Percentiles rank a stretch among this genome's conserved stretches.
phyloP scores from a whole-genome alignment of 2,329 filamentous ascomycete species.

The Colletotrichum scovillei region DNA sequence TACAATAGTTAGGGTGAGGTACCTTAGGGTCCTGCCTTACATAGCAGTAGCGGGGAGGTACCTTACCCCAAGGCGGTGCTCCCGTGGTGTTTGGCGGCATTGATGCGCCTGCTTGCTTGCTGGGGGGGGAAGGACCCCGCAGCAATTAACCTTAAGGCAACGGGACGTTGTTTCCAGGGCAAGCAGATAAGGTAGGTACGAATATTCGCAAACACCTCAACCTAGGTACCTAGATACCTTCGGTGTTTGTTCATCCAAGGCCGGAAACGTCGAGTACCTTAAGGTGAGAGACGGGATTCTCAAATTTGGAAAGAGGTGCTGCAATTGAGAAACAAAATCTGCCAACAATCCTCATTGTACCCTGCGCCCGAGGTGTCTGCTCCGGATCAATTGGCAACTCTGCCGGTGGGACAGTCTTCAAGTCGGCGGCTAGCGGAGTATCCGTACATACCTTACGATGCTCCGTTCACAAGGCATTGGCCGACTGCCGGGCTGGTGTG shows the following conservation, averaged over 20 bases:
- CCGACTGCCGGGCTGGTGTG: no score
- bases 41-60: no score
- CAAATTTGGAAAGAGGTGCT: neutral
- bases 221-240: no score
- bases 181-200: neutral
- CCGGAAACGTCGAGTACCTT: no score
- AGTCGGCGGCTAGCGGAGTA: no score
- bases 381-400: neutral
- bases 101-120: neutral
- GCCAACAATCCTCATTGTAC: neutral
- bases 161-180: neutral
- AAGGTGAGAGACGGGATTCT: neutral
- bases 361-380: neutral
- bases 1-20: no score
- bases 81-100: neutral
- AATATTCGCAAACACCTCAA: no score
- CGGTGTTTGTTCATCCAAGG: no score
- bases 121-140: slow-evolving; percentile 16
- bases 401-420: no score
- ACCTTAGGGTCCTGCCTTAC: no score
- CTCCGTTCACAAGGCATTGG: no score
- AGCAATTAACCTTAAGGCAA: slow-evolving; percentile 16
- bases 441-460: no score
- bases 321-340: neutral
- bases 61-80: neutral